Base-by-base conservation (phyloP, 306 rosid genomes). In the Myrica gale region DNA sequence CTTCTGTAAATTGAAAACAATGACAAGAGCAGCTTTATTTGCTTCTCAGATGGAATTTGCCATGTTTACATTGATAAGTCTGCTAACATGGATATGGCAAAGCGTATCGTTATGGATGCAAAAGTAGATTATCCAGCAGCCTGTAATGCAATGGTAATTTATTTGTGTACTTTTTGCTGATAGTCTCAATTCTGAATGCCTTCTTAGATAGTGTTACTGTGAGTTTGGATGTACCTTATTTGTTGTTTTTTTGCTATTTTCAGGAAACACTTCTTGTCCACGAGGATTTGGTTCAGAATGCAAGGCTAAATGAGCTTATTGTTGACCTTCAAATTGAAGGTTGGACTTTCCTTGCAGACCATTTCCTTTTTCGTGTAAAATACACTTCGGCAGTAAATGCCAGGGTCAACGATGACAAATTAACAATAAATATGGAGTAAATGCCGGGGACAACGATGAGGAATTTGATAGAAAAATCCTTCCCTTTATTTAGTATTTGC, bases 231-330 rank as follows among this genome's bases (percentile, higher is more conserved):
- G 4, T 76, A 39, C 72, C 17, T 74, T 20, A 51, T 44, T 41
- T 62, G 21, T 73, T 74, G 52, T 20, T 68, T 20, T 70, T 70
- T 71, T 84, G 73, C 78, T 79, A 72, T 83, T 80, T 71, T 71
- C 85, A 96, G 99, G 99, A 96, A 87, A 96, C 99, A 42, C 98
- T 96, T 76, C 97, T 96, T 79, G 92, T 90, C 70, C 99, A 96
- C 80, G 86, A 89, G 83, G 97, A 89, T 78, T 69, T 96, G 16
- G 47, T 74, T 50, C 84, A 73, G 44, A 74, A 87, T 39, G 84
- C 84, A 62, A 85, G 80, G 74, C 76, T 95, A 66, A 74, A 88
- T 85, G 89, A 86, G 72, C 88, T 96, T 79, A 58, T 74, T 66
- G 88, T 88, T 80, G 92, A 90, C 74, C 89, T 96, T 66, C 85